Conservation (phyloP, 176 grass and related monocot species). For the Zoysia pacifica region DNA sequence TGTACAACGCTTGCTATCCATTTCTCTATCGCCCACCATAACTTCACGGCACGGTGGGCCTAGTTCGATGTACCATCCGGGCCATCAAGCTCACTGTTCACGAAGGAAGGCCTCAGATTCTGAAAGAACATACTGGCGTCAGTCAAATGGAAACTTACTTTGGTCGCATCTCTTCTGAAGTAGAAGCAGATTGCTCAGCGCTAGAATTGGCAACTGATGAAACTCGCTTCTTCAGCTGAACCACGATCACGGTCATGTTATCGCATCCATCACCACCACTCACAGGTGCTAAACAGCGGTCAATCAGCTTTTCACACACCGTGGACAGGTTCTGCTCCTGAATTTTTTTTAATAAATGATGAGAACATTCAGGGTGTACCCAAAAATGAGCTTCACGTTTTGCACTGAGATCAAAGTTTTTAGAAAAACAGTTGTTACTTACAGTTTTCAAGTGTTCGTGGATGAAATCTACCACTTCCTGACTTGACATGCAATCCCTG, state of each 20-base stretch:
- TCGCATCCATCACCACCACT: conserved; percentile 78
- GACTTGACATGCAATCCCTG: conserved; percentile 98
- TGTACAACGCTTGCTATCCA: conserved; percentile 51
- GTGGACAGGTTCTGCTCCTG: conserved; percentile 71
- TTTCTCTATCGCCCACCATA: conserved; percentile 46
- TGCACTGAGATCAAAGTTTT: conserved; percentile 6
- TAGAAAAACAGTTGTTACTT: conserved; percentile 39
- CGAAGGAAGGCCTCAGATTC: conserved; percentile 56
- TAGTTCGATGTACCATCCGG: not conserved
- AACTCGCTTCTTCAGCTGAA: conserved; percentile 70
- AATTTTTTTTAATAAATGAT: not conserved
- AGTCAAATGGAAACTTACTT: conserved; percentile 37
- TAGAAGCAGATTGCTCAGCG: conserved; percentile 15
- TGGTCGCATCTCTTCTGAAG: conserved; percentile 35
- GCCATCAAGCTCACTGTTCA: conserved; percentile 48
- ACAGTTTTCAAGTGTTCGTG: conserved; percentile 59
- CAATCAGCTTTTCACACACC: conserved; percentile 74
- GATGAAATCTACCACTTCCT: conserved; percentile 83
- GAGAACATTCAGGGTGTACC: not conserved
- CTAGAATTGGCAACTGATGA: conserved; percentile 32
- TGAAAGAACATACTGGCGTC: conserved; percentile 17
- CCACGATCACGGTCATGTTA: conserved; percentile 92
- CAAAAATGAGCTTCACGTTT: not conserved
- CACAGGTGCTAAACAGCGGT: conserved; percentile 72
- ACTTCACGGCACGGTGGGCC: conserved; percentile 6